These are phyloP conservation scores for Nitzschia sp. DNA, from an alignment of 108 stramenopile genomes.

Conservation along the genomic window DNA sequence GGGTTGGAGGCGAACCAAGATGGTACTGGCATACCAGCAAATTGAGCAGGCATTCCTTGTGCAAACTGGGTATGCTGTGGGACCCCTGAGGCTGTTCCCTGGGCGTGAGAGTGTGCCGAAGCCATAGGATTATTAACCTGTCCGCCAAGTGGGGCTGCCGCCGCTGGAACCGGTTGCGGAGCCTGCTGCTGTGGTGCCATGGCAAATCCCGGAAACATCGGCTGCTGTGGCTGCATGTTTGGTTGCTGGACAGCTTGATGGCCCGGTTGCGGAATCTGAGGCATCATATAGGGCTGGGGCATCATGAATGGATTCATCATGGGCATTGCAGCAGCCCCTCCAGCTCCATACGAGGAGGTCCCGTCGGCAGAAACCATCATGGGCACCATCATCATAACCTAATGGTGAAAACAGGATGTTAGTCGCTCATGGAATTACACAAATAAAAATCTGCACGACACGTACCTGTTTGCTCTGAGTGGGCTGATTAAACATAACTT, in stretches of 20 bases:
- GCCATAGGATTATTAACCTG: too few relatives aligned
- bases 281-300: slow-evolving; percentile 29
- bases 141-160: not conserved
- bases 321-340: slow-evolving; percentile 8
- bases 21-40: not conserved
- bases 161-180: not conserved
- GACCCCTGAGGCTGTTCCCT: not conserved
- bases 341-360: slow-evolving; percentile 12
- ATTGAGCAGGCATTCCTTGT: not conserved
- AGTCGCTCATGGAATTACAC: not conserved
- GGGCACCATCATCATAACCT: slow-evolving; percentile 89
- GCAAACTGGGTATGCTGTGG: not conserved
- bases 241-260: not conserved
- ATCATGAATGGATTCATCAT: slow-evolving; percentile 31
- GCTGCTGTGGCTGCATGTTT: slow-evolving; percentile 35
- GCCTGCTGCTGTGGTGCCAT: slow-evolving; percentile 4
- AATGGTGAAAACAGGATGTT: not conserved
- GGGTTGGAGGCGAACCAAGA: not conserved
- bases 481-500: slow-evolving; percentile 32
- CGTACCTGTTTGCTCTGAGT: slow-evolving; percentile 16
- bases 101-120: not conserved
- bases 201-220: not conserved
- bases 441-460: not conserved
- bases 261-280: not conserved
- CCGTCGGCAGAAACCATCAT: slow-evolving; percentile 78